phyloP scores from a whole-genome alignment of 768 basidiomycete genomes.

The Russula ochroleuca region DNA sequence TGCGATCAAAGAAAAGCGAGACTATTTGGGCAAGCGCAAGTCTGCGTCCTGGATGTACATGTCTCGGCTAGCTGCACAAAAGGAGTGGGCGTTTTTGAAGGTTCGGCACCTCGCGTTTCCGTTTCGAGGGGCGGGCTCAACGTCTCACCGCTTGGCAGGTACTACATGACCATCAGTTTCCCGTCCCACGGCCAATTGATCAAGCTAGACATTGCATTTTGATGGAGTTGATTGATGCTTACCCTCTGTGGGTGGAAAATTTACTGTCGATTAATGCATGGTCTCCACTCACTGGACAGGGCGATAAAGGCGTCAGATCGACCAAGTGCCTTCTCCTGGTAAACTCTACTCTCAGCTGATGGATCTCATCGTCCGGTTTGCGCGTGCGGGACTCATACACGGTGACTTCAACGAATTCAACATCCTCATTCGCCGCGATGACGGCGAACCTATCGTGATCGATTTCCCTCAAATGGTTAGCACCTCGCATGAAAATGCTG shows the following conservation, averaged over 20 bases:
- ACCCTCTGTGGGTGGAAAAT: slow-evolving; percentile 69
- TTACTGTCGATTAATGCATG: slow-evolving; percentile 3
- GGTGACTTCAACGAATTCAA: slow-evolving; percentile 99
- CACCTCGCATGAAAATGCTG: slow-evolving; percentile 93
- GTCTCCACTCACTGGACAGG: not conserved
- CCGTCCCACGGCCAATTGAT: slow-evolving; percentile 90
- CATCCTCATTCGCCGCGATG: slow-evolving; percentile 81
- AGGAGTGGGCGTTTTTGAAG: slow-evolving; percentile 99
- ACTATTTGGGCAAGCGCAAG: slow-evolving; percentile 93
- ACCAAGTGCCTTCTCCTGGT: slow-evolving; percentile 78
- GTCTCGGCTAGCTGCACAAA: slow-evolving; percentile 92
- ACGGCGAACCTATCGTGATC: slow-evolving; percentile 80
- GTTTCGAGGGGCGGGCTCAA: not conserved
- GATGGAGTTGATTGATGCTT: slow-evolving; percentile 95
- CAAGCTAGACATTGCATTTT: slow-evolving; percentile 92
- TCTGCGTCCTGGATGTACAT: slow-evolving; percentile 99
- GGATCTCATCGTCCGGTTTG: slow-evolving; percentile 95
- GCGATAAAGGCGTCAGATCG: slow-evolving; percentile 71
- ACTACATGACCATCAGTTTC: slow-evolving; percentile 85
- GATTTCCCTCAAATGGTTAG: slow-evolving; percentile 99
- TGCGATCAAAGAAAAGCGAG: slow-evolving; percentile 92
- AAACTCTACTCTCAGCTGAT: slow-evolving; percentile 88
- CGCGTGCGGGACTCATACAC: slow-evolving; percentile 92
- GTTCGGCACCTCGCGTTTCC: slow-evolving; percentile 39
- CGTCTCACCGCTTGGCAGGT: slow-evolving; percentile 47